Evolutionary conservation across 768 basidiomycete species (phyloP).

Genomic region (Kwoniella sp.): DNA sequence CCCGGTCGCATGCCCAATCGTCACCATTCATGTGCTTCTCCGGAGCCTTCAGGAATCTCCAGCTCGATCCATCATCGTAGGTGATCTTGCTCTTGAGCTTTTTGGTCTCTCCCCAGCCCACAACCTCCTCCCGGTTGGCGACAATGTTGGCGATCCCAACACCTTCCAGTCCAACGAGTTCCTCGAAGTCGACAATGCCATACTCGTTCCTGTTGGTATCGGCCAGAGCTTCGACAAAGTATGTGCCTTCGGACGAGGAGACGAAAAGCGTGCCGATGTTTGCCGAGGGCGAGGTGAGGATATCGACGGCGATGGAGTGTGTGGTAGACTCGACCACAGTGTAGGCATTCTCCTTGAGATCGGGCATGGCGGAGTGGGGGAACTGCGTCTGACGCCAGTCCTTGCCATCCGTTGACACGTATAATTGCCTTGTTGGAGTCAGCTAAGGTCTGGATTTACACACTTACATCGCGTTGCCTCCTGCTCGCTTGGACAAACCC

Average conservation of each 20-base stretch:
- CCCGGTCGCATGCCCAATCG: conserved; percentile 61
- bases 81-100: conserved; percentile 74
- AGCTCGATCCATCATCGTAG: conserved; percentile 85
- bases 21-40: conserved; percentile 60
- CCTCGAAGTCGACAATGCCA: conserved; percentile 93
- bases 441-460: conserved; percentile 26
- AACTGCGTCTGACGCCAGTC: conserved; percentile 86
- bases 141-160: conserved; percentile 88
- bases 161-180: conserved; percentile 56
- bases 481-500: conserved; percentile 30
- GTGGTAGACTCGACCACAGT: conserved; percentile 91
- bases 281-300: conserved; percentile 61
- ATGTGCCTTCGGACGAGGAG: conserved; percentile 92
- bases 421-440: conserved; percentile 54
- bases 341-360: conserved; percentile 59
- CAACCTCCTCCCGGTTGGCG: conserved; percentile 75
- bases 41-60: conserved; percentile 66
- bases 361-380: conserved; percentile 61
- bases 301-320: conserved; percentile 91
- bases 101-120: conserved; percentile 65
- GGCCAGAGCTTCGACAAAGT: conserved; percentile 82
- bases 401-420: conserved; percentile 76
- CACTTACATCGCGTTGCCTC: conserved; percentile 46
- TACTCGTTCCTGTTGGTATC: conserved; percentile 84
- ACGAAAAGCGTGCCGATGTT: conserved; percentile 87